Conservation (phyloP, 306 rosid species). For the Herpetospermum pedunculosum region DNA sequence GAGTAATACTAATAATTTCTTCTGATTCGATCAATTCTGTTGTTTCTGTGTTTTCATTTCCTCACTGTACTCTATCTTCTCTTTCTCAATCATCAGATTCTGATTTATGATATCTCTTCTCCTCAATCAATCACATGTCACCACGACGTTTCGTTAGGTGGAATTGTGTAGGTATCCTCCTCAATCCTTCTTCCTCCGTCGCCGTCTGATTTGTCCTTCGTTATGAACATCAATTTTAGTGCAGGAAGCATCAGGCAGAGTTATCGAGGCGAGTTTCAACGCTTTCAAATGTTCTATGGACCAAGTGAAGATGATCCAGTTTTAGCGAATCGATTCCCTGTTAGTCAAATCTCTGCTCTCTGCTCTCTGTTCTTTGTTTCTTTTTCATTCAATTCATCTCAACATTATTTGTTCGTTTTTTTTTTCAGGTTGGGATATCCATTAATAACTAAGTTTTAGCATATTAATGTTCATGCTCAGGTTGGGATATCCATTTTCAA, state of each 20-base stretch:
- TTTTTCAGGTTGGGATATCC: too few relatives aligned
- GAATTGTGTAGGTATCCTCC: background rate
- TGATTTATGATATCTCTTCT: background rate
- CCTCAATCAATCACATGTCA: background rate
- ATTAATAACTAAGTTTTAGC: background rate
- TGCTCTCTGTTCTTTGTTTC: too few relatives aligned
- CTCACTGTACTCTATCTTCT: background rate
- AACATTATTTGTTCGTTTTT: too few relatives aligned
- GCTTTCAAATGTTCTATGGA: constrained; percentile 67
- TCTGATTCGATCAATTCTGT: background rate
- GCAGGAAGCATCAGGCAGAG: constrained; percentile 89
- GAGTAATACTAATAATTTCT: background rate
- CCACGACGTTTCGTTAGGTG: constrained; percentile 9
- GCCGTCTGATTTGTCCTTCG: background rate
- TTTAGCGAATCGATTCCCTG: constrained; percentile 88
- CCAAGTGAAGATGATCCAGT: constrained; percentile 67
- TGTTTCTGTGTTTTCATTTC: background rate
- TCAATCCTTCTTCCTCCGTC: background rate
- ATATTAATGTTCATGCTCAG: constrained; percentile 17
- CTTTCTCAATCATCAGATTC: background rate
- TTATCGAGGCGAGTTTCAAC: constrained; percentile 77
- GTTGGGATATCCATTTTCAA: constrained; percentile 72
- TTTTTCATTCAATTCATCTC: too few relatives aligned
- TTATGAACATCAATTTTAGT: constrained; percentile 29
- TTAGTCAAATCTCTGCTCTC: constrained; percentile 31